phyloP scores from a whole-genome alignment of 129 eudicot genomes.

The Dittrichia graveolens region DNA sequence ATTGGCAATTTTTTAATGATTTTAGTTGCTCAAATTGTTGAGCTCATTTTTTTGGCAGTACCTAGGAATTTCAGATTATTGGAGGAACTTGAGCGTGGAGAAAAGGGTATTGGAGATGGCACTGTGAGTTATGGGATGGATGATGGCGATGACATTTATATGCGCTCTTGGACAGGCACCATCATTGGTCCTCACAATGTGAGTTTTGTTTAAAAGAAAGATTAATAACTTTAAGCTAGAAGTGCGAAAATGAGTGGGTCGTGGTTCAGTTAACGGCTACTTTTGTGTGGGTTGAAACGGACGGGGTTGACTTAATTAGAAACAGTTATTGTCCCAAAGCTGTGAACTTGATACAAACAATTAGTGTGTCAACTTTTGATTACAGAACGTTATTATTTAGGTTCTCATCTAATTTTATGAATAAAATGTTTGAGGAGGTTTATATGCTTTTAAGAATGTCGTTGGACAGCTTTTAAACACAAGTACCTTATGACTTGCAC shows the following conservation, averaged over 20 bases:
- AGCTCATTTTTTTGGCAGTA: constrained; percentile 47
- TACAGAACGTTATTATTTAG: background rate
- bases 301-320: background rate
- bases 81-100: constrained; percentile 97
- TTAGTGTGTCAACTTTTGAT: background rate
- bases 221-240: background rate
- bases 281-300: background rate
- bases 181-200: constrained; percentile 91
- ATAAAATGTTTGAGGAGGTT: background rate
- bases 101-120: constrained; percentile 93
- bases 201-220: constrained; percentile 1
- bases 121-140: constrained; percentile 94
- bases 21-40: background rate
- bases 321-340: background rate
- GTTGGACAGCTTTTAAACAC: background rate
- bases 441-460: background rate
- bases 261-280: background rate
- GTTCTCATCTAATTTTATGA: background rate
- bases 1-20: background rate
- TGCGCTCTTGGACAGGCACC: constrained; percentile 97
- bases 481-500: background rate
- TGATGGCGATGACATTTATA: constrained; percentile 86
- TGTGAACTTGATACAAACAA: background rate
- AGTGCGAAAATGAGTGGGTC: background rate
- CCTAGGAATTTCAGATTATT: constrained; percentile 84